These are phyloP conservation scores for Aureobasidium sp. DNA, from an alignment of 2,329 filamentous ascomycete genomes.

Conservation along the genomic window DNA sequence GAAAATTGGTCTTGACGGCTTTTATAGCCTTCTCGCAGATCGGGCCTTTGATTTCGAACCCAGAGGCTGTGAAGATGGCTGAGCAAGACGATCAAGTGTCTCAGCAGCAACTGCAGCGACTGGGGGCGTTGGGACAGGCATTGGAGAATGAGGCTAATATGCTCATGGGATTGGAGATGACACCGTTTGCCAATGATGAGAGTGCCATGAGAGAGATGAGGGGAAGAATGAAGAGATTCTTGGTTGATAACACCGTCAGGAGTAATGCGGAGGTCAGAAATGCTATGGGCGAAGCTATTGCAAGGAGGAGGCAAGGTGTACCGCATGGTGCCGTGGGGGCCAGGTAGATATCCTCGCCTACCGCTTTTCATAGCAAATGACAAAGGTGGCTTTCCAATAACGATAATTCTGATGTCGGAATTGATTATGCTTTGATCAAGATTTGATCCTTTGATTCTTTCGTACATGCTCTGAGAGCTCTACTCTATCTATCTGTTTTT, in stretches of 20 bases:
- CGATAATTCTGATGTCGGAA: not conserved
- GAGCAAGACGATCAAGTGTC: conserved; percentile 28
- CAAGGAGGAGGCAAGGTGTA: conserved; percentile 29
- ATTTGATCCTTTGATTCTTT: not conserved
- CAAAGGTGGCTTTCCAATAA: no score
- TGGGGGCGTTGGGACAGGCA: conserved; percentile 52
- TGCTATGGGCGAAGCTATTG: conserved; percentile 63
- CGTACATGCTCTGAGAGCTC: not conserved
- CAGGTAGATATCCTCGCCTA: not conserved
- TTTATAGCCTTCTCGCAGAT: conserved; percentile 81
- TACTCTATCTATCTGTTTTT: not conserved
- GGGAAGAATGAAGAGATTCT: conserved; percentile 72
- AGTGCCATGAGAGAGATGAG: conserved; percentile 57
- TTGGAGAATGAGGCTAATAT: conserved; percentile 62
- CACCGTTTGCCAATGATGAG: conserved; percentile 70
- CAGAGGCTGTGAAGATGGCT: not conserved
- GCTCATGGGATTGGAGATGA: conserved; percentile 69
- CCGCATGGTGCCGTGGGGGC: conserved; percentile 13
- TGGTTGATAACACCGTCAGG: conserved; percentile 78
- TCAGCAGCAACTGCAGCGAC: conserved; percentile 58
- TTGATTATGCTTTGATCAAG: no score
- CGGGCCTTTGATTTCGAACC: conserved; percentile 48
- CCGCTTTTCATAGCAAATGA: no score
- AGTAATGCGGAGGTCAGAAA: conserved; percentile 75
- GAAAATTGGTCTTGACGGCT: conserved; percentile 68